Evolutionary conservation across 2,329 filamentous ascomycete species (phyloP), one percentile per base, ranked within the genome.

Genomic region (Chaetomiaceae sp.): DNA sequence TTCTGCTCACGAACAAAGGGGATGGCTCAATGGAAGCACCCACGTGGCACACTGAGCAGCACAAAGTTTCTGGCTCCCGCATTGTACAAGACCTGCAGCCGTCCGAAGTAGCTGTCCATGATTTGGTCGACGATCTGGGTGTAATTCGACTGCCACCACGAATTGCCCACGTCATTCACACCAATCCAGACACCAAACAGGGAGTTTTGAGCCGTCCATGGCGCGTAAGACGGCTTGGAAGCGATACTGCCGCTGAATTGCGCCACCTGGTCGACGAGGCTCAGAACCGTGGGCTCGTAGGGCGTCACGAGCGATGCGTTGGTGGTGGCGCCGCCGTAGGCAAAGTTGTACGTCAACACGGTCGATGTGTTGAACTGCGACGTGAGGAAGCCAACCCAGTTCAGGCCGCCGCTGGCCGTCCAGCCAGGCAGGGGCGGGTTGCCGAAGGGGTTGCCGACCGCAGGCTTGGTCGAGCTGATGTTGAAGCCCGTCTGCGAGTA

Each of bases 401-500:
- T 75, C 35, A 66, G 54, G 3, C 73, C 73, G 33, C 69, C 70
- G 18, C 63, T 61, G 17, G 69, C 66, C 8, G 73, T 74, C 50
- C 62, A 70, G n/a, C 73, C 69, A 0, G 71, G 73, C 36, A 74
- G 73, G 2, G 64, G 38, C 1, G 80, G 79, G 62, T 84, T 84
- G 9, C 80, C 80, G 51, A 84, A 65, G 0, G 79, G 78, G 56
- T 81, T 78, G 6, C 63, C 61, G 4, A 65, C 49, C n/a, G 66
- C 71, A 10, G 80, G 77, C 47, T 79, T 73, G 1, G 67, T 62
- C 17, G 64, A 63, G 29, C 62, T 65, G 38, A 72, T 59, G 53
- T 78, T 63, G 65, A 83, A 84, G 34, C 73, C 74, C 2, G 76
- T 80, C 50, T 74, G 71, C 1, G 76, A 76, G 62, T 81, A 82